Evolutionary conservation across 2,329 filamentous ascomycete genomes (phyloP), one percentile per base, ranked within the genome.

Genomic region (Paecilomyces formosus): DNA sequence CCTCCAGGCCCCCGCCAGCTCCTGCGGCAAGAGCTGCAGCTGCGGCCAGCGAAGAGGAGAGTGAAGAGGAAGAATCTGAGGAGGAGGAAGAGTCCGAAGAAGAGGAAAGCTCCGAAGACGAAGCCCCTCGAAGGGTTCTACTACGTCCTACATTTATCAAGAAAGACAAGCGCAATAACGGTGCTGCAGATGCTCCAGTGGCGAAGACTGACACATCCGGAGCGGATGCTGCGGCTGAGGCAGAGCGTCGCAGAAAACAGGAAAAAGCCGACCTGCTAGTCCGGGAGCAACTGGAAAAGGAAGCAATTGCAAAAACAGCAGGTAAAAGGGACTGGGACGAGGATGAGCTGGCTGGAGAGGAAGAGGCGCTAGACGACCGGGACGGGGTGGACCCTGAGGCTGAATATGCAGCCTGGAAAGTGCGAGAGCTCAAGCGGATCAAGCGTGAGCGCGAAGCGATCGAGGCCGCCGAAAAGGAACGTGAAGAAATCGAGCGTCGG

Each of bases 371-470:
- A 21, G 91, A 97, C 73, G 94, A 96, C 67, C 90, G 88, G 1
- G 94, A 99, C 71, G 90, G 86, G 35, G 68, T 92, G 2, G 92
- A 97, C 72, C 89, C 90, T 0, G 92, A 89, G 62, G 92, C 90
- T 7, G 94, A 99, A 74, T 85, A 88, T 62, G 92, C 92, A 6
- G 92, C 92, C 0, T 99, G 94, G 93, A 94, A 93, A 71, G 81
- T 99, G 55, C 87, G 94, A 54, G 94, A 99, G 76, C 81, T 99
- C 50, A 88, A 88, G 73, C 88, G 94, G 8, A 85, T 97, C 64
- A 92, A 93, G 76, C 86, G 94, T 55, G 89, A 94, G 66, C 86
- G 94, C 26, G 87, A 92, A 66, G 86, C 86, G 1, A 92, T 99
- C 66, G 91, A 96, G 71, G 84, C 83, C 63, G 85, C 86, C 33